Evolutionary conservation across 2,329 filamentous ascomycete species (phyloP).

Genomic region (Curvularia lunata): DNA sequence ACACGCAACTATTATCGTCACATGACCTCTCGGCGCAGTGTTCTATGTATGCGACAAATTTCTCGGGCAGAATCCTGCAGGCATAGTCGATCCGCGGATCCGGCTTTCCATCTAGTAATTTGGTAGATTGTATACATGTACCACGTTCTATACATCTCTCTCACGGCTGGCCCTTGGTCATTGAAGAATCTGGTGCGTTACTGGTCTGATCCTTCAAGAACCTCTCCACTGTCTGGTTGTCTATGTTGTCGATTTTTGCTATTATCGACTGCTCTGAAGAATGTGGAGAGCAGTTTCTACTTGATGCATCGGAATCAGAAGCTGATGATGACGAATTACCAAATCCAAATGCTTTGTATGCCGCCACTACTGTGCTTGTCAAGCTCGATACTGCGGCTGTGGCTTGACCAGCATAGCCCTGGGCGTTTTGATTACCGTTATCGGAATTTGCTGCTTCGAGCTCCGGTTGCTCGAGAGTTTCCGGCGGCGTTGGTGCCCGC

Average conservation of each 20-base stretch:
- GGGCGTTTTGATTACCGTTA: conserved; percentile 11
- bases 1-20: no score
- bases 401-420: conserved; percentile 17
- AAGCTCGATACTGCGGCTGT: conserved; percentile 24
- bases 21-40: no score
- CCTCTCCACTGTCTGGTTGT: conserved; percentile 32
- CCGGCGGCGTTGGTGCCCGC: not conserved
- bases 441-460: conserved; percentile 1
- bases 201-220: conserved; percentile 30
- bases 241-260: conserved; percentile 32
- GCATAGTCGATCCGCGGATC: no score
- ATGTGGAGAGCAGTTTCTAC: conserved; percentile 7
- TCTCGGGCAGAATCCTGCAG: no score
- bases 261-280: conserved; percentile 18
- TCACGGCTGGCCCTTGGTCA: not conserved
- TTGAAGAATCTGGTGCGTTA: conserved; percentile 4
- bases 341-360: conserved; percentile 40
- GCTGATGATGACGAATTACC: conserved; percentile 37
- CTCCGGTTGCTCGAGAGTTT: not conserved
- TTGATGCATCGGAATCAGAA: conserved; percentile 13
- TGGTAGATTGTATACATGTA: no score
- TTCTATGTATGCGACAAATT: no score
- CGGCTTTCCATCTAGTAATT: no score
- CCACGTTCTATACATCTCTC: not conserved
- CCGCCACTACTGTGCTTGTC: conserved; percentile 37